Evolutionary conservation across 192 early-diverging fungal genomes (phyloP), one percentile per base, ranked within the genome.

Genomic region (Podila epigama): DNA sequence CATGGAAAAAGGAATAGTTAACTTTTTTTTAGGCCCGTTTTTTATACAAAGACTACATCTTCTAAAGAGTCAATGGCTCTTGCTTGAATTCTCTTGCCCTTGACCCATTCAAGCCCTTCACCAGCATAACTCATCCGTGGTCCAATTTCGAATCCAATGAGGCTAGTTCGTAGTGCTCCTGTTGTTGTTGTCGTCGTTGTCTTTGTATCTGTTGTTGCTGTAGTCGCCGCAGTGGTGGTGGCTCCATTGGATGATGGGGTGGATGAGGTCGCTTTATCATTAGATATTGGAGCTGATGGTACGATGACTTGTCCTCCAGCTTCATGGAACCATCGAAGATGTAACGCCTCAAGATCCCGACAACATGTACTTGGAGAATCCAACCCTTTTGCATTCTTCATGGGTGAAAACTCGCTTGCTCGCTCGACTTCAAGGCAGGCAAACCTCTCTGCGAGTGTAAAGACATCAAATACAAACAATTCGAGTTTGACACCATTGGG

Each of bases 391-490:
- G 90, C 93, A 70, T 98, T 98, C 87, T 98, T 98, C 58, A 98
- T 85, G 15, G 95, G 96, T 22, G 92, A 93, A 69, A 98, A 98
- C 84, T 97, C 95, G 55, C 94, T 93, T 10, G 81, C 80, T 28
- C 96, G 90, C 51, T 88, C 88, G 16, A 91, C 89, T 69, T 98
- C 95, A 20, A 98, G 78, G 39, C 95, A 92, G 15, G 94, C 91
- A 81, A 98, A 87, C 52, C 82, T 54, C 44, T 94, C 70, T 52
- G 90, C 83, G 54, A 89, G 88, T 6, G 94, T 90, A 75, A 96
- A 92, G 22, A 97, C 94, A 72, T 98, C 96, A 92, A 98, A 98
- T 35, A 98, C 93, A 79, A 98, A 98, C 54, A 92, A 84, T 83
- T 97, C 96, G 18, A 97, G 83, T 79, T 98, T 98, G 77, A 97